Base-by-base conservation (phyloP, 2,329 filamentous ascomycete species). In the Davidsoniella eucalypti region DNA sequence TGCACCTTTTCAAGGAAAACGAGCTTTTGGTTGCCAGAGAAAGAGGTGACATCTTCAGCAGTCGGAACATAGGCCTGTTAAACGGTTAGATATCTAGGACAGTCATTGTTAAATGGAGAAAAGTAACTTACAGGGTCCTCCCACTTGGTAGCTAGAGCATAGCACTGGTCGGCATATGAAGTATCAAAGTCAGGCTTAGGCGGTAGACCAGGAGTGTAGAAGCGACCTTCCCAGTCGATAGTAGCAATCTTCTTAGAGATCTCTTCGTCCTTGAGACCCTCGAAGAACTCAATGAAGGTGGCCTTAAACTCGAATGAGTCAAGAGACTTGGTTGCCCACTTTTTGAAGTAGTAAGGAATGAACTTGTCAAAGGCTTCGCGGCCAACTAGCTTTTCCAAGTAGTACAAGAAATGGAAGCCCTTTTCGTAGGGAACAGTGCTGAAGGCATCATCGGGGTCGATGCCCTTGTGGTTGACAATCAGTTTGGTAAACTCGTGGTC, bases 381-480 rank as follows among this genome's bases (percentile, higher is more conserved):
- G 36, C 87, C 85, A 3, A 96, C 74, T 1, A 94, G 69, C 44
- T 82, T 82, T 60, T 98, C 92, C 12, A 98, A 78, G 59, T 88
- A 81, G 64, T 87, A 95, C 43, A 98, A 72, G 64, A 96, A 93
- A 61, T 85, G 84, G 66, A 94, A 96, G 3, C 90, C 90, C 67
- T 98, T 96, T 63, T 96, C 90, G 60, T 98, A 98, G 0, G 92
- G 87, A 33, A 96, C 72, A 23, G 78, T 84, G 57, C 84, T 93
- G 68, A 96, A 98, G 1, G 90, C 85, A 64, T 98, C 92, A 63
- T 96, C 92, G 0, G 92, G 92, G 58, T 96, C 90, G 57, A 92
- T 82, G 52, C 86, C 87, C 61, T 90, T 84, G 55, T 96, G 80
- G 61, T 86, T 80, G 54, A 88, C 76, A 56, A 94, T 79, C 49